A percentile compares a stretch with the other conserved stretches of the same genome.
Conservation (phyloP, 2,329 filamentous ascomycete genomes). For the Proliferodiscus dingleyae region DNA sequence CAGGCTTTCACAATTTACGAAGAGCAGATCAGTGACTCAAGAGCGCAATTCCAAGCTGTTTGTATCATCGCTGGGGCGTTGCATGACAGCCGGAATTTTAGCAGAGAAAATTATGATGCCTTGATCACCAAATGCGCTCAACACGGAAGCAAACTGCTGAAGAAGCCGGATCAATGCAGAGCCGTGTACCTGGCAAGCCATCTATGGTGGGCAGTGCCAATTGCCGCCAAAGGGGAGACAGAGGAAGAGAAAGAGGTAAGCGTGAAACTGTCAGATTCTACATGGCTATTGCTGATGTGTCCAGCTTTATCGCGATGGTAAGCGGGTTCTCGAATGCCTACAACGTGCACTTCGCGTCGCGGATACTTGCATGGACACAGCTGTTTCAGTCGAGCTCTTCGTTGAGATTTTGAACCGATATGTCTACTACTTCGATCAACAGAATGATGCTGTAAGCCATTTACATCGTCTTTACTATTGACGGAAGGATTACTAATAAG, state of each 20-base stretch:
- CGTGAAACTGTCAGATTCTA: constrained; percentile 19
- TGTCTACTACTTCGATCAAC: constrained; percentile 98
- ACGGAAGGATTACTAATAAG: constrained; percentile 11
- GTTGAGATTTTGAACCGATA: constrained; percentile 98
- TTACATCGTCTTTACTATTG: constrained; percentile 7
- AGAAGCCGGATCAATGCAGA: constrained; percentile 96
- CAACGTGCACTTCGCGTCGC: constrained; percentile 93
- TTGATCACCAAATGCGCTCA: constrained; percentile 96
- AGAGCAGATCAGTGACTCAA: constrained; percentile 89
- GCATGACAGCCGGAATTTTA: constrained; percentile 84
- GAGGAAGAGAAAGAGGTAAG: constrained; percentile 74
- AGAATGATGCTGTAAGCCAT: constrained; percentile 78
- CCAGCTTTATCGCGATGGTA: constrained; percentile 93
- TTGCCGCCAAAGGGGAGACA: constrained; percentile 73
- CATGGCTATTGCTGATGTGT: constrained; percentile 19
- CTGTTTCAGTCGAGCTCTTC: constrained; percentile 94
- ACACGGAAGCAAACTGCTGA: constrained; percentile 92
- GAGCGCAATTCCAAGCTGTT: constrained; percentile 96
- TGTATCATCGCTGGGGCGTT: constrained; percentile 88
- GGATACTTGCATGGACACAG: constrained; percentile 98
- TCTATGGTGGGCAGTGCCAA: constrained; percentile 94
- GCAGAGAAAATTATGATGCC: constrained; percentile 97
- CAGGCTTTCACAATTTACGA: constrained; percentile 98
- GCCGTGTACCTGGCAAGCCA: constrained; percentile 96
- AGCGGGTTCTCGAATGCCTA: constrained; percentile 91